These are phyloP conservation scores for Irpex lacteus DNA, from an alignment of 1,284 basidiomycete genomes.

Conservation along the genomic window DNA sequence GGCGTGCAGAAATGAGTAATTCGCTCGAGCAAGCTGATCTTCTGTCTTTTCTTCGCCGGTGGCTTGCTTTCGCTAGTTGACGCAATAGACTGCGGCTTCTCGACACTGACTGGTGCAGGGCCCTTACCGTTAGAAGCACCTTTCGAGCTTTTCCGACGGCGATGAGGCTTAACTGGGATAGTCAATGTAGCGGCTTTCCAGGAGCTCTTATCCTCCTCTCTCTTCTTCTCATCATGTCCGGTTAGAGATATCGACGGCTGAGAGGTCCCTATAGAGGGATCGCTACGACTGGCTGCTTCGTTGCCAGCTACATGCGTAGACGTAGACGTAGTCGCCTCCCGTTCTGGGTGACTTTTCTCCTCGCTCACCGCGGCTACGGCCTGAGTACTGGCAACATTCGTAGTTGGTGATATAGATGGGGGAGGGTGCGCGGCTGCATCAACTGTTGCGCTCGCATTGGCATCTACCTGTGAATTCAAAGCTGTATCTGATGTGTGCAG, in stretches of 20 bases:
- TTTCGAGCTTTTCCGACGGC: slow-evolving; percentile 26
- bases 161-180: slow-evolving; percentile 20
- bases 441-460: neutral
- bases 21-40: slow-evolving; percentile 41
- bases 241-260: slow-evolving; percentile 1
- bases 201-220: slow-evolving; percentile 19
- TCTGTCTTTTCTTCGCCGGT: slow-evolving; percentile 31
- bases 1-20: slow-evolving; percentile 46
- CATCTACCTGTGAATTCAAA: neutral
- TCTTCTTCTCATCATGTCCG: slow-evolving; percentile 8
- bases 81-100: slow-evolving; percentile 19
- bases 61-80: slow-evolving; percentile 17
- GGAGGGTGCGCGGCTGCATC: neutral
- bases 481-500: neutral
- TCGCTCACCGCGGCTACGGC: neutral
- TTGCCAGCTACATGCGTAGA: slow-evolving; percentile 4
- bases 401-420: neutral
- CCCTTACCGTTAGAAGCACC: slow-evolving; percentile 31
- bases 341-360: neutral
- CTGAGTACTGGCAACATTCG: neutral
- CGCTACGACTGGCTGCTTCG: slow-evolving; percentile 7
- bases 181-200: slow-evolving; percentile 17
- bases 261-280: slow-evolving; percentile 8
- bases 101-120: slow-evolving; percentile 29
- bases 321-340: neutral